Base-by-base conservation (phyloP, 2,329 filamentous ascomycete genomes). In the Colletotrichum orbiculare region DNA sequence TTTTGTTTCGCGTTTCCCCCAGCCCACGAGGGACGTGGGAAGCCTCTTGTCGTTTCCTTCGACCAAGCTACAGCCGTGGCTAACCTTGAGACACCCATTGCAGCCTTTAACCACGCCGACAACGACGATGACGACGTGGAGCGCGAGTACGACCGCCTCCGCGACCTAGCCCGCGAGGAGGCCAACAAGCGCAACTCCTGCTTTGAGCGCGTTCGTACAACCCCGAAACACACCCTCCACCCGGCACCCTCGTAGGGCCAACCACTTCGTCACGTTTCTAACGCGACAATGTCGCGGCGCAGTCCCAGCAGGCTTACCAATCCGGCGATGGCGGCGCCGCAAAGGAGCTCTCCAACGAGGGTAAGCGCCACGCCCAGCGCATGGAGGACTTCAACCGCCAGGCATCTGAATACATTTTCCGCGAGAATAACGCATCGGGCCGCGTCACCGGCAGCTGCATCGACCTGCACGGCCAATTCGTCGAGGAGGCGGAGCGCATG, bases 401-500 rank as follows among this genome's bases (percentile, higher is more conserved):
- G 78, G 96, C 96, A 1, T 93, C 92, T 65, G 92, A 97, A 64
- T 97, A 87, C 78, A 98, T 98, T 75, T 97, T 99, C 82, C 90
- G 94, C 45, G 93, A 95, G 80, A 97, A 97, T 82, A 98, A 98
- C 76, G 89, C 92, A 17, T 77, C 83, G 3, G 92, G 88, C 15
- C 88, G 91, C 67, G 91, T 97, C 9, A 85, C 87, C 13, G 83
- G 83, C 45, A 95, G 98, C 78, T 93, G 91, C 8, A 94, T 99
- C 71, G 96, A 99, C 79, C 84, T 99, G 52, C 96, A 99, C 77
- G 96, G 96, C 3, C 91, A 96, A 74, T 97, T 91, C 73, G 94
- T 97, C 64, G 93, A 97, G 76, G 96, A 98, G 81, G 96, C 96
- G 6, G 94, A 97, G 82, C 87, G 93, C 69, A 96, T 97, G 62